Evolutionary conservation across 805 yeast genomes (phyloP).

Genomic region (Lipomyces sp.): DNA sequence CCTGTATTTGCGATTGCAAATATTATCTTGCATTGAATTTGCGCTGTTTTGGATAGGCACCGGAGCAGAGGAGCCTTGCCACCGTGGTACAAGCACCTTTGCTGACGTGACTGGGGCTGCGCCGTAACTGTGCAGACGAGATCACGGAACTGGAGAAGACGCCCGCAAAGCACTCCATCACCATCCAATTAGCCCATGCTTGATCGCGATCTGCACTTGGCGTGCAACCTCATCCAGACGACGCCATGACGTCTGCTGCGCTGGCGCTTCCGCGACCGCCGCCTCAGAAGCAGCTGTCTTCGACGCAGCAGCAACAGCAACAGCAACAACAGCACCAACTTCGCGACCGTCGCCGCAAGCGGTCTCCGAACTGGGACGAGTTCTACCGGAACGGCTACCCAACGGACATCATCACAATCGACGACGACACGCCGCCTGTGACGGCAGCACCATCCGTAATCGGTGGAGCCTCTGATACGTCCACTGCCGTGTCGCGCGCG

Average conservation of each 20-base stretch:
- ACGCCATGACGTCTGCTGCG: background rate
- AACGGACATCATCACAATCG: conserved; percentile 37
- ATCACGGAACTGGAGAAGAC: no score
- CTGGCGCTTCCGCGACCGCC: background rate
- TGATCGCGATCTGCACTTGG: no score
- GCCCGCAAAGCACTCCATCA: no score
- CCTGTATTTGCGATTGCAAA: no score
- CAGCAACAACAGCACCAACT: conserved; percentile 1
- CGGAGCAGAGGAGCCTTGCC: no score
- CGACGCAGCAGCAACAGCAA: background rate
- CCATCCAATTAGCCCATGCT: no score
- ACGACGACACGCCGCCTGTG: conserved; percentile 32
- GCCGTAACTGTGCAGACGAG: no score
- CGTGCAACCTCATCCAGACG: background rate
- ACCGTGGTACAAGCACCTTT: no score
- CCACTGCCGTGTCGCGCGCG: conserved; percentile 5
- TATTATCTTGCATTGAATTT: no score
- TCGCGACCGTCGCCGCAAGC: conserved; percentile 16
- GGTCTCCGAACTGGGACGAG: conserved; percentile 34
- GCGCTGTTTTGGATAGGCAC: no score
- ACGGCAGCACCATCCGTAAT: conserved; percentile 3
- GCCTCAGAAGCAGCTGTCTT: no score
- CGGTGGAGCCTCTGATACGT: background rate
- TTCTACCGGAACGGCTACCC: conserved; percentile 37
- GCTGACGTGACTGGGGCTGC: no score